phyloP scores from a whole-genome alignment of 2,329 filamentous ascomycete genomes.

The Eutypa lata region DNA sequence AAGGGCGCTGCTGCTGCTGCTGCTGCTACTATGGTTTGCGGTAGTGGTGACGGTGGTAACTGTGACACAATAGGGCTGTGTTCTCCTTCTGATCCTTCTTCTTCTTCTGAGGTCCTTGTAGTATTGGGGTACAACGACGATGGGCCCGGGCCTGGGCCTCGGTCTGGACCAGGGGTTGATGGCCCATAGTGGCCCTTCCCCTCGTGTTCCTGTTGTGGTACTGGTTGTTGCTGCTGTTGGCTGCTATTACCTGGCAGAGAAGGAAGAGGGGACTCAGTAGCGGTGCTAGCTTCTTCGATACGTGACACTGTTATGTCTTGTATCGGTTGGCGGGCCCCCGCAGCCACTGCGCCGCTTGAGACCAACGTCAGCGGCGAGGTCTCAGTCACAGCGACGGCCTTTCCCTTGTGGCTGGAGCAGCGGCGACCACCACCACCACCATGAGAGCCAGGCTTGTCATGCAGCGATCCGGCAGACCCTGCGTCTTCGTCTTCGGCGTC shows the following conservation, averaged over 20 bases:
- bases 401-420: background rate
- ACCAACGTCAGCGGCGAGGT: background rate
- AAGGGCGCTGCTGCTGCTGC: constrained; percentile 11
- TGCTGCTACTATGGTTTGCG: no score
- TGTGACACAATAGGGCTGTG: background rate
- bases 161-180: background rate
- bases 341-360: background rate
- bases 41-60: background rate
- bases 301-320: background rate
- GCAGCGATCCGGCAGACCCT: constrained; percentile 17
- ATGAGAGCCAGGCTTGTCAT: background rate
- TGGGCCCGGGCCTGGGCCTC: no score
- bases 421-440: no score
- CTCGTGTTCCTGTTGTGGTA: background rate
- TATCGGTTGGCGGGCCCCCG: background rate
- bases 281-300: no score
- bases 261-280: background rate
- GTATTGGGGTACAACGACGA: background rate
- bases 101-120: no score
- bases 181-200: background rate
- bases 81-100: no score
- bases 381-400: background rate
- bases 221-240: background rate
- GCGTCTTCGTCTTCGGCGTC: no score
- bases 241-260: no score